phyloP scores from a whole-genome alignment of 2,329 filamentous ascomycete genomes.

The Waltergamsia citrina region DNA sequence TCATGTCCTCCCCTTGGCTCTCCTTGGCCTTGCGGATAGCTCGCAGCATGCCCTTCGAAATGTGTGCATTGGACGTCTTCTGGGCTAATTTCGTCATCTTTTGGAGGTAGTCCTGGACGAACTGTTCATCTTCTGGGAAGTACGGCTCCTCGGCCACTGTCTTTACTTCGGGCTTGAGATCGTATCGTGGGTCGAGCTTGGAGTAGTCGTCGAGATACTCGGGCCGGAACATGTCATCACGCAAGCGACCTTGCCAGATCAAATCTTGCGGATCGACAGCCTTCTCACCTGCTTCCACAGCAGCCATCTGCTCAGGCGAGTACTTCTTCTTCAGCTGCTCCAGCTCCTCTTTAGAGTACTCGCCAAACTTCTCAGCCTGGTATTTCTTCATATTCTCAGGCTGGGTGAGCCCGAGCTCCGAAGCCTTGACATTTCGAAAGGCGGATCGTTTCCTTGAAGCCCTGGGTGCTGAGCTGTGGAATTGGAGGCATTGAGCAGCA shows the following conservation, averaged over 20 bases:
- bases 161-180: slow-evolving; percentile 49
- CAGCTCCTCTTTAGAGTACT: slow-evolving; percentile 60
- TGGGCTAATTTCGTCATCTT: slow-evolving; percentile 33
- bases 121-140: slow-evolving; percentile 53
- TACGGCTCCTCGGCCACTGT: slow-evolving; percentile 40
- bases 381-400: slow-evolving; percentile 33
- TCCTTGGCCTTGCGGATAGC: slow-evolving; percentile 31
- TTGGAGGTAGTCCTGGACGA: slow-evolving; percentile 40
- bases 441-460: slow-evolving; percentile 33
- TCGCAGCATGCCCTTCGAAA: slow-evolving; percentile 28
- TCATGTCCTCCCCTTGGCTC: slow-evolving; percentile 28
- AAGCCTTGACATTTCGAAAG: slow-evolving; percentile 43
- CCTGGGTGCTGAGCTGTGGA: slow-evolving; percentile 43
- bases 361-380: slow-evolving; percentile 40
- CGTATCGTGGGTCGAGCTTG: slow-evolving; percentile 65
- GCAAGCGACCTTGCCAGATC: slow-evolving; percentile 59
- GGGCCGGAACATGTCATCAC: slow-evolving; percentile 62
- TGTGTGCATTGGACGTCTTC: slow-evolving; percentile 31
- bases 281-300: slow-evolving; percentile 71
- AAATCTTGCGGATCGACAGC: slow-evolving; percentile 69
- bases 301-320: slow-evolving; percentile 70
- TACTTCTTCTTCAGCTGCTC: slow-evolving; percentile 56
- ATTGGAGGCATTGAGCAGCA: slow-evolving; percentile 26
- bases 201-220: slow-evolving; percentile 79
- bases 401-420: slow-evolving; percentile 39